phyloP scores from a whole-genome alignment of 257 asterid genomes.

The Nyctanthes arbortristis region DNA sequence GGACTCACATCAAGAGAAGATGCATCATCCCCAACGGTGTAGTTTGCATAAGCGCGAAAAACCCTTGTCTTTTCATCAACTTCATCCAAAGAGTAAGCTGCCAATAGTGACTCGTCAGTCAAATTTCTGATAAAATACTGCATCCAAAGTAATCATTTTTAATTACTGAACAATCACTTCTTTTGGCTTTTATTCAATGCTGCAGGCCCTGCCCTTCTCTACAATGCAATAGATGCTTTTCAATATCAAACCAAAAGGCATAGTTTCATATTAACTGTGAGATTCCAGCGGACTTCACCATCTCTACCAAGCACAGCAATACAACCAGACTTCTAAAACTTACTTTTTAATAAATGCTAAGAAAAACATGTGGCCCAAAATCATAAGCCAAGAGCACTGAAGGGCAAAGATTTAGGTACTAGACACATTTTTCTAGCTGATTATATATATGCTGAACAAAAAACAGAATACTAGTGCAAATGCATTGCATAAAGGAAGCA shows the following conservation, averaged over 20 bases:
- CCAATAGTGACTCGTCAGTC: slow-evolving; percentile 17
- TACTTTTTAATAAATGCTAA: background rate
- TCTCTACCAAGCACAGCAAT: background rate
- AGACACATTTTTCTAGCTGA: background rate
- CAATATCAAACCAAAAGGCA: background rate
- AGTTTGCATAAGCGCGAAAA: slow-evolving; percentile 54
- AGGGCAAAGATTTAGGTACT: background rate
- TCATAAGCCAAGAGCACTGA: background rate
- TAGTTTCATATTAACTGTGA: background rate
- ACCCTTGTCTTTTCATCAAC: slow-evolving; percentile 61
- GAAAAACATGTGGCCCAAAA: background rate
- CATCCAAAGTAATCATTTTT: background rate
- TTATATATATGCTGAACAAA: background rate
- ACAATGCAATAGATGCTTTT: background rate
- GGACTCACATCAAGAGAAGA: slow-evolving; percentile 63
- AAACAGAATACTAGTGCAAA: background rate
- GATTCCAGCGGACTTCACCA: background rate
- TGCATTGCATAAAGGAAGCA: background rate
- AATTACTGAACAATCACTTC: background rate
- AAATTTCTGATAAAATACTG: background rate
- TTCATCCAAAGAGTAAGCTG: slow-evolving; percentile 77
- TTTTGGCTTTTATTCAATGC: background rate
- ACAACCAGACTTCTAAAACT: background rate
- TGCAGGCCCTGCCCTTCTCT: background rate
- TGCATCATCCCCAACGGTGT: slow-evolving; percentile 52